A percentile compares a stretch with the other conserved stretches of the same genome.
Evolutionary conservation across 2,329 filamentous ascomycete species (phyloP).

Genomic region (Phoma sp.): DNA sequence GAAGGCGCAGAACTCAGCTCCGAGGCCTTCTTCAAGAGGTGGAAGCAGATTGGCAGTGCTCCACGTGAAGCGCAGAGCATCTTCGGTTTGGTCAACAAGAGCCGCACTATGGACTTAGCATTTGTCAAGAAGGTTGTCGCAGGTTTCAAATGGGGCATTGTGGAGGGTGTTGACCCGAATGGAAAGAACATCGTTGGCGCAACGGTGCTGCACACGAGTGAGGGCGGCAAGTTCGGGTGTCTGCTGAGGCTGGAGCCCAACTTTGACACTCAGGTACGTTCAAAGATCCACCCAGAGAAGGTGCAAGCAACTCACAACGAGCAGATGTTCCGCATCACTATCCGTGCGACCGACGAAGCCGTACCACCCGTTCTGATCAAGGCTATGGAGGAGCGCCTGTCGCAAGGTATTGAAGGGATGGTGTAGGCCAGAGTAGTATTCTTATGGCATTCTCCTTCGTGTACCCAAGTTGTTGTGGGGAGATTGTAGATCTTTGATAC

Average conservation of each 20-base stretch:
- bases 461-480: neutral
- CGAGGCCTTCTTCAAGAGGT: constrained; percentile 98
- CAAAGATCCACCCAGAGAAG: neutral
- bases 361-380: constrained; percentile 83
- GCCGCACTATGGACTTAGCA: constrained; percentile 70
- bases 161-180: constrained; percentile 90
- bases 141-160: constrained; percentile 87
- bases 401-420: constrained; percentile 58
- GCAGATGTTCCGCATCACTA: constrained; percentile 94
- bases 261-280: constrained; percentile 82
- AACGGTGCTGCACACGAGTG: constrained; percentile 81
- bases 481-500: constrained; percentile 12
- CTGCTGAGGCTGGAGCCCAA: constrained; percentile 94
- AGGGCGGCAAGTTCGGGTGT: constrained; percentile 92
- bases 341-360: constrained; percentile 90
- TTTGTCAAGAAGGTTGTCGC: constrained; percentile 78
- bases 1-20: constrained; percentile 83
- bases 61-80: constrained; percentile 89
- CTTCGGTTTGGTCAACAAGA: constrained; percentile 71
- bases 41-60: constrained; percentile 95
- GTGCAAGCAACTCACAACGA: constrained; percentile 22
- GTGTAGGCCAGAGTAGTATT: constrained; percentile 18
- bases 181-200: constrained; percentile 92
- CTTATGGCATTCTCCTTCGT: constrained; percentile 7
- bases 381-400: constrained; percentile 84